These are phyloP conservation scores for Taxillus chinensis DNA, from an alignment of 164 flowering plant genomes.

Conservation along the genomic window DNA sequence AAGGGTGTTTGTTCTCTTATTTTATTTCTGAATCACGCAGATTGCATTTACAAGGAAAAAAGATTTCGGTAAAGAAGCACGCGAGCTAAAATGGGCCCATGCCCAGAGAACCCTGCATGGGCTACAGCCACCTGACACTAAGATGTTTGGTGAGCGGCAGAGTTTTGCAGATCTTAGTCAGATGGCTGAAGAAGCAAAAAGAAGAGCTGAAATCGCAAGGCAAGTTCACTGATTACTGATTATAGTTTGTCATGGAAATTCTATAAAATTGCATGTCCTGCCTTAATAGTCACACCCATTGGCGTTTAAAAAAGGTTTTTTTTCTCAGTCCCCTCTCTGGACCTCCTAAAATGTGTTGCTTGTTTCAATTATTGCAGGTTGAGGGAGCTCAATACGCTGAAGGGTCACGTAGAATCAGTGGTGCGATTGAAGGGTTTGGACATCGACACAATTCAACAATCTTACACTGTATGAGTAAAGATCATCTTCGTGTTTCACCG, in stretches of 20 bases:
- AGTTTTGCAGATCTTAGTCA: slow-evolving; percentile 71
- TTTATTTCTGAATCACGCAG: slow-evolving; percentile 21
- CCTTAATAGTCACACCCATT: no score
- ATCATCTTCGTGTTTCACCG: neutral
- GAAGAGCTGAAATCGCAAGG: slow-evolving; percentile 97
- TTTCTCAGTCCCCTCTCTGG: no score
- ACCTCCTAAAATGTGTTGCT: no score
- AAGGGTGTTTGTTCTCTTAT: neutral
- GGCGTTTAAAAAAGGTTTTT: no score
- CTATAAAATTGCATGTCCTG: no score
- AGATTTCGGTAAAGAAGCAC: slow-evolving; percentile 80
- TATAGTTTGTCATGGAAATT: neutral
- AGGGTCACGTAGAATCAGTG: slow-evolving; percentile 85
- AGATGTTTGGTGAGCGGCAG: slow-evolving; percentile 54
- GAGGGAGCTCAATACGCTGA: slow-evolving; percentile 67
- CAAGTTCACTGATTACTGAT: slow-evolving; percentile 8
- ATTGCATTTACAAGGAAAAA: slow-evolving; percentile 76
- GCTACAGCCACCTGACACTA: slow-evolving; percentile 69
- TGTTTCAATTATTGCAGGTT: slow-evolving; percentile 32
- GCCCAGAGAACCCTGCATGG: slow-evolving; percentile 85
- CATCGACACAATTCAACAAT: slow-evolving; percentile 80
- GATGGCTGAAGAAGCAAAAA: slow-evolving; percentile 95
- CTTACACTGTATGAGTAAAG: slow-evolving; percentile 60
- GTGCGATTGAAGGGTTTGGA: slow-evolving; percentile 77
- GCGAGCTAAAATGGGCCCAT: slow-evolving; percentile 84